Evolutionary conservation across 768 basidiomycete genomes (phyloP).

Genomic region (Steccherinum ochraceum): DNA sequence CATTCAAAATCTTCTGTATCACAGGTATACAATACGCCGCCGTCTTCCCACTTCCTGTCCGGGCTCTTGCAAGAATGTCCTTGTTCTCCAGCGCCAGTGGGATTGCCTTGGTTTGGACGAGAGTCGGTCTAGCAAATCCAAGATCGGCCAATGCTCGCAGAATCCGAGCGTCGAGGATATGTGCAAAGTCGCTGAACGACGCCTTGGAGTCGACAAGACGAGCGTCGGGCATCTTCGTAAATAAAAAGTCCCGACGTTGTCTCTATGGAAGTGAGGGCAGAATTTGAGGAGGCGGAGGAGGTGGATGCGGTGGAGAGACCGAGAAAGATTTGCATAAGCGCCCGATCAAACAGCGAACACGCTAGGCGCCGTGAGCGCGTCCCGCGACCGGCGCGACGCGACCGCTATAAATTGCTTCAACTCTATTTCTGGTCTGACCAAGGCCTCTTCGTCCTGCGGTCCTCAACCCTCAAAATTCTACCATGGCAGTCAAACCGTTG

Average conservation of each 20-base stretch:
- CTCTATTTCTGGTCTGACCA: too few species aligned
- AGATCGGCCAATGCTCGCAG: conserved; percentile 86
- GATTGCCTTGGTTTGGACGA: conserved; percentile 88
- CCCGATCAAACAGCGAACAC: too few species aligned
- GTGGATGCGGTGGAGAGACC: neutral
- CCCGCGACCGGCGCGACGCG: too few species aligned
- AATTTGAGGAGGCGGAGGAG: neutral
- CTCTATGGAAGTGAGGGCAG: too few species aligned
- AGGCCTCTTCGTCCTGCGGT: too few species aligned
- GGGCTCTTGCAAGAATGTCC: conserved; percentile 90
- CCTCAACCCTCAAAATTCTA: too few species aligned
- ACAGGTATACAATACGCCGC: conserved; percentile 92
- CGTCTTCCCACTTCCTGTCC: conserved; percentile 96
- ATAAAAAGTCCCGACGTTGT: neutral
- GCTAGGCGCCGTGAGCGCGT: too few species aligned
- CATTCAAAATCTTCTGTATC: conserved; percentile 78
- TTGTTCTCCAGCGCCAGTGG: conserved; percentile 84
- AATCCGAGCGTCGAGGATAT: conserved; percentile 78
- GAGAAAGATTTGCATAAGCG: conserved; percentile 1
- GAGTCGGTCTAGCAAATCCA: conserved; percentile 86
- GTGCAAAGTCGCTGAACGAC: conserved; percentile 50
- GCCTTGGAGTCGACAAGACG: conserved; percentile 24
- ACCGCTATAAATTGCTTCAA: too few species aligned
- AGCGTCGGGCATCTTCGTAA: conserved; percentile 21
- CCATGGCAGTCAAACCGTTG: conserved; percentile 29